A percentile compares a stretch with the other conserved stretches of the same genome.
Evolutionary conservation across 192 early-diverging fungal genomes (phyloP).

Genomic region (Backusella parvicylindrica): DNA sequence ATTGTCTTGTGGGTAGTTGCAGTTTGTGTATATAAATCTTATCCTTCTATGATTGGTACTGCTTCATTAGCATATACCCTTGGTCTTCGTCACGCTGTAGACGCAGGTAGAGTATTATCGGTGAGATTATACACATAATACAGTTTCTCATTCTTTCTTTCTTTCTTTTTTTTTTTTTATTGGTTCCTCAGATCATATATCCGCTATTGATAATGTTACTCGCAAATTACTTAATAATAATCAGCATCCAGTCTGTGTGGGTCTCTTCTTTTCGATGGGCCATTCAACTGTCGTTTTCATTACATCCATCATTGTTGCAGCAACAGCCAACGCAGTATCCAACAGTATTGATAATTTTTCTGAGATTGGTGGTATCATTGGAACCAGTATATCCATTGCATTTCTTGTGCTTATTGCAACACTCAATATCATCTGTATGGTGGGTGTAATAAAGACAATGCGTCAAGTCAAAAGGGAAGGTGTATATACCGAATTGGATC

Average conservation of each 20-base stretch:
- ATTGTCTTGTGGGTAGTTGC: slow-evolving; percentile 42
- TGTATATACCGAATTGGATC: slow-evolving; percentile 34
- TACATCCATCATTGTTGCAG: slow-evolving; percentile 42
- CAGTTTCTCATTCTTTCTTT: not conserved
- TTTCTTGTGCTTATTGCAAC: slow-evolving; percentile 60
- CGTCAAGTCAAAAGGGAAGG: slow-evolving; percentile 32
- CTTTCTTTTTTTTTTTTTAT: not conserved
- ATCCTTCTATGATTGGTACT: slow-evolving; percentile 42
- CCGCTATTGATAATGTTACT: slow-evolving; percentile 74
- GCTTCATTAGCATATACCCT: slow-evolving; percentile 47
- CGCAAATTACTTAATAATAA: slow-evolving; percentile 48
- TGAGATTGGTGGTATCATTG: slow-evolving; percentile 50
- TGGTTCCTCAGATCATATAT: slow-evolving; percentile 55
- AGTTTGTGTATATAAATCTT: slow-evolving; percentile 27
- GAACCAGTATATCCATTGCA: slow-evolving; percentile 52
- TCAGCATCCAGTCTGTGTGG: slow-evolving; percentile 53
- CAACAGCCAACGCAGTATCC: slow-evolving; percentile 42
- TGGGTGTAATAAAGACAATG: slow-evolving; percentile 36
- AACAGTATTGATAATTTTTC: slow-evolving; percentile 42
- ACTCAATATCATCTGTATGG: slow-evolving; percentile 45
- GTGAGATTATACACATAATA: not conserved
- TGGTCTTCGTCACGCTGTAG: slow-evolving; percentile 56
- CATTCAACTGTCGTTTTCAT: slow-evolving; percentile 69
- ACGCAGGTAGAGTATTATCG: slow-evolving; percentile 34
- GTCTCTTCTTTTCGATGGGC: slow-evolving; percentile 65